Base-by-base conservation (phyloP, 441 rosid genomes). In the Omphalea diandra region DNA sequence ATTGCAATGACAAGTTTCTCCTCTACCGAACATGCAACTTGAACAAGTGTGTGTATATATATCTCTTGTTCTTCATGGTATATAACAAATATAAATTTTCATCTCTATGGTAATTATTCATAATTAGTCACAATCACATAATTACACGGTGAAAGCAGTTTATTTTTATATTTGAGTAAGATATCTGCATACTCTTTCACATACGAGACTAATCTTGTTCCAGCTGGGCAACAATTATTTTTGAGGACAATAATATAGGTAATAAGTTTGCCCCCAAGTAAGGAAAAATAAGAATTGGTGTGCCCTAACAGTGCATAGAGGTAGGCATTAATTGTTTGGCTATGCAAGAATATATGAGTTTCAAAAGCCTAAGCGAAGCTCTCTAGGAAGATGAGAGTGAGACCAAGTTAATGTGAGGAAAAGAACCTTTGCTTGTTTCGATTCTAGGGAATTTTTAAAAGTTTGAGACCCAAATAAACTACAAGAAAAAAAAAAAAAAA, bases 341-440 rank as follows among this genome's bases (percentile, higher is more conserved):
- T 52, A 18, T 31, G n/a, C 2, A 17, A 5, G 43, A 15, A 52
- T 20, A 38, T 20, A 27, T 24, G 32, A 26, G 29, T 62, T 67
- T 52, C 68, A 79, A 55, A 56, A 69, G 61, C 75, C 81, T 61
- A 85, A 70, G 68, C 81, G 57, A 85, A 70, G 68, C 63, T 61
- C 77, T 63, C 76, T 68, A 71, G 76, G 75, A 57, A 69, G 75
- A 35, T 29, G 81, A 67, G 72, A 70, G 36, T 63, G 14, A 69
- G 71, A 59, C 69, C 57, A 56, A 22, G 61, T 43, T 68, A 31
- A 7, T 47, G 44, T 35, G 61, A 47, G 35, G 33, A 43, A 67
- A 50, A 73, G 72, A 82, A 75, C 59, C 31, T 24, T 65, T 49
- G 70, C 46, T 78, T 58, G 70, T 53, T 78, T 58, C 70, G 81